Evolutionary conservation across 148 eudicot genomes (phyloP).

Genomic region (Polygonum maritimum): DNA sequence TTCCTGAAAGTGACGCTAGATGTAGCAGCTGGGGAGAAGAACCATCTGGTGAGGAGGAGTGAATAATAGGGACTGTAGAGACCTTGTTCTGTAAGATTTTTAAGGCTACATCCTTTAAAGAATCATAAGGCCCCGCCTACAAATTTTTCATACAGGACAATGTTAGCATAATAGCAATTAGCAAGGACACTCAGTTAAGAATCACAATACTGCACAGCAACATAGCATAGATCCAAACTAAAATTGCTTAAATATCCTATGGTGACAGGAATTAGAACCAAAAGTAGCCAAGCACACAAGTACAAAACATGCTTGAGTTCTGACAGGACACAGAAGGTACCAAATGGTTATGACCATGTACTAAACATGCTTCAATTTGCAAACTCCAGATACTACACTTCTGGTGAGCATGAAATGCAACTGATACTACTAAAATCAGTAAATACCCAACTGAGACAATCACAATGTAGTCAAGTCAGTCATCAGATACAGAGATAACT

Average conservation of each 20-base stretch:
- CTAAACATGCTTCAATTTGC: neutral
- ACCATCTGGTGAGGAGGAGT: slow-evolving; percentile 59
- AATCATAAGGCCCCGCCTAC: slow-evolving; percentile 72
- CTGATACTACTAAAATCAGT: neutral
- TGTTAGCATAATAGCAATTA: neutral
- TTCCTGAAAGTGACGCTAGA: slow-evolving; percentile 73
- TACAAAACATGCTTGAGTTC: neutral
- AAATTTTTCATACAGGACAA: neutral
- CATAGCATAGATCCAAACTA: neutral
- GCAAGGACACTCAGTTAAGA: neutral
- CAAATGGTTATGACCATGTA: neutral
- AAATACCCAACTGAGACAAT: neutral
- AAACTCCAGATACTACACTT: neutral
- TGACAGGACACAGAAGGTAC: neutral
- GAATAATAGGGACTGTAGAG: slow-evolving; percentile 66
- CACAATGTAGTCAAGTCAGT: neutral
- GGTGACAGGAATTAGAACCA: neutral
- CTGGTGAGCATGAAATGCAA: neutral
- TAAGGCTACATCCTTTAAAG: slow-evolving; percentile 65
- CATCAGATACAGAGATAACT: neutral
- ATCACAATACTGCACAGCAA: neutral
- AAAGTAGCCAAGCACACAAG: neutral
- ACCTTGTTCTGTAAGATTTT: slow-evolving; percentile 68
- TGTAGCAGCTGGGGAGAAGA: slow-evolving; percentile 76
- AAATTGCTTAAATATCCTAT: neutral